phyloP scores from a whole-genome alignment of 2,329 filamentous ascomycete genomes.

The Amphichorda felina region DNA sequence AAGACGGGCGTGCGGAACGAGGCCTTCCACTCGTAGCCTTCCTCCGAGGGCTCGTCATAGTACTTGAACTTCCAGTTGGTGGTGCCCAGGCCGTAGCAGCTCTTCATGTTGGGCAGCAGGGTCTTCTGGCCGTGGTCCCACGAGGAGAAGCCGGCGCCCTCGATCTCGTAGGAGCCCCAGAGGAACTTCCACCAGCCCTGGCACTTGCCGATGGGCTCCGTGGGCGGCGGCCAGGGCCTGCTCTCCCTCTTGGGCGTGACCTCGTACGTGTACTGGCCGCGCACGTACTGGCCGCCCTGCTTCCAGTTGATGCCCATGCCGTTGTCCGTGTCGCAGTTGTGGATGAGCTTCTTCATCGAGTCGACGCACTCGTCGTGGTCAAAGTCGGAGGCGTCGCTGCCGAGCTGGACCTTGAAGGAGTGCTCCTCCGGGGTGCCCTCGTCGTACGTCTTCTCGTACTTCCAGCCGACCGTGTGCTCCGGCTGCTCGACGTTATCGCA shows the following conservation, averaged over 20 bases:
- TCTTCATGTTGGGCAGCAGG: constrained; percentile 7
- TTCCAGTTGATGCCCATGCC: constrained; percentile 21
- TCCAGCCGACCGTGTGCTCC: constrained; percentile 9
- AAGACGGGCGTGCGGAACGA: constrained; percentile 11
- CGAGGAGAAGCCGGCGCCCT: constrained; percentile 13
- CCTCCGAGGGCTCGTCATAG: constrained; percentile 9
- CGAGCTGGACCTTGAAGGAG: constrained; percentile 8
- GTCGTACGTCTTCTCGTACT: constrained; percentile 10
- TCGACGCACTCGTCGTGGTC: constrained; percentile 10
- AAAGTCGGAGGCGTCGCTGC: constrained; percentile 3
- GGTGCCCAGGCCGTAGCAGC: constrained; percentile 9
- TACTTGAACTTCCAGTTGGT: constrained; percentile 15
- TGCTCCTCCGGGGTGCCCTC: constrained; percentile 15
- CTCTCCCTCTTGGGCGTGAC: constrained; percentile 9
- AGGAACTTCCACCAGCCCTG: constrained; percentile 10
- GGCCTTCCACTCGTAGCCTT: constrained; percentile 12
- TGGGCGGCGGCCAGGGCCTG: constrained; percentile 8
- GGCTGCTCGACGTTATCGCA: constrained; percentile 10
- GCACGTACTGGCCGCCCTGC: constrained; percentile 11
- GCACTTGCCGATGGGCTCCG: constrained; percentile 9
- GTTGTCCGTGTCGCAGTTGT: constrained; percentile 16
- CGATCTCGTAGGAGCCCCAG: constrained; percentile 9
- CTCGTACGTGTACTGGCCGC: constrained; percentile 12
- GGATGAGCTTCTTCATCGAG: constrained; percentile 9
- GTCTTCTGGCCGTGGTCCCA: constrained; percentile 13